These are phyloP conservation scores for Melanopsichium pennsylvanicum DNA, from an alignment of 1,284 basidiomycete genomes.

Conservation along the genomic window DNA sequence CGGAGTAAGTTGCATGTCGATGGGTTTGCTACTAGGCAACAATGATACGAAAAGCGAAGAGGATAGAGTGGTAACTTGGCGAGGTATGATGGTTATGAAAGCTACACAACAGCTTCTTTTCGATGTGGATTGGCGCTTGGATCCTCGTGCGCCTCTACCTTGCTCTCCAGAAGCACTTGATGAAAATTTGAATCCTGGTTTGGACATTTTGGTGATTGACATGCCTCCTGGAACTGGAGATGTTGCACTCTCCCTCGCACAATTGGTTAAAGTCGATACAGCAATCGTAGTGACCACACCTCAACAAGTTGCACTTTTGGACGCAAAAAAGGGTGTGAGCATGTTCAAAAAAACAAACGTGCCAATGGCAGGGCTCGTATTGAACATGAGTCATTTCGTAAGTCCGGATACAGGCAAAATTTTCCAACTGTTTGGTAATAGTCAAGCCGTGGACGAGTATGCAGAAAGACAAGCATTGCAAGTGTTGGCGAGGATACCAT, in stretches of 20 bases:
- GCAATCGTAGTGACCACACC: constrained; percentile 81
- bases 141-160: constrained; percentile 15
- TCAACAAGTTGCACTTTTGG: constrained; percentile 90
- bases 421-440: constrained; percentile 82
- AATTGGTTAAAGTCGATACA: constrained; percentile 73
- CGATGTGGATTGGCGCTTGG: constrained; percentile 85
- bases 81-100: constrained; percentile 98
- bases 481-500: constrained; percentile 83
- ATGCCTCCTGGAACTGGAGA: constrained; percentile 98
- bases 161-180: constrained; percentile 1
- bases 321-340: constrained; percentile 88
- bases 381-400: constrained; percentile 91
- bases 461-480: constrained; percentile 74
- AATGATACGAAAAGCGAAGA: constrained; percentile 8
- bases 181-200: constrained; percentile 12
- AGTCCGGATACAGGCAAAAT: constrained; percentile 77
- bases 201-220: constrained; percentile 91
- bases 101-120: constrained; percentile 96
- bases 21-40: constrained; percentile 75
- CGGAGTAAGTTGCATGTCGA: constrained; percentile 92
- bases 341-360: constrained; percentile 92
- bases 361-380: constrained; percentile 84
- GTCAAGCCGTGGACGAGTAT: constrained; percentile 74
- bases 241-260: constrained; percentile 89
- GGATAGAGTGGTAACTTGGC: constrained; percentile 78